phyloP scores from a whole-genome alignment of 1,284 basidiomycete genomes.

The Singerocomus inundabilis region DNA sequence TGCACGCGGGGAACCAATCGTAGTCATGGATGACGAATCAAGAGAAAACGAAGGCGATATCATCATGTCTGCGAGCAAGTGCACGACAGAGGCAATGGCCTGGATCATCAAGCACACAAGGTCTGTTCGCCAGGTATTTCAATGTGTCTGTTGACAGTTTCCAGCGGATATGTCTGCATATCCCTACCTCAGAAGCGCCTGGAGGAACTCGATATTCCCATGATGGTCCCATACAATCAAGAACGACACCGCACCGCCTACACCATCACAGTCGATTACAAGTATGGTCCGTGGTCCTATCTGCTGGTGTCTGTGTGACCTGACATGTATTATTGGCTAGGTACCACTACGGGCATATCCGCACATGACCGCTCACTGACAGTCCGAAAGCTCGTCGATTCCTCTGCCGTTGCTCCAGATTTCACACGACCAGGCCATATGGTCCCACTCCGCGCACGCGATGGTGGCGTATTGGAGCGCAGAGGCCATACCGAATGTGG shows the following conservation, averaged over 20 bases:
- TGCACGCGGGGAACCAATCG: constrained; percentile 81
- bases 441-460: constrained; percentile 86
- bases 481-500: constrained; percentile 94
- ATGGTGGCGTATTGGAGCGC: constrained; percentile 82
- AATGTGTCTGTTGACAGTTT: constrained; percentile 8
- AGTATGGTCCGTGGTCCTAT: constrained; percentile 56
- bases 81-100: constrained; percentile 96
- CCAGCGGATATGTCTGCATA: constrained; percentile 93
- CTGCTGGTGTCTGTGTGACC: background rate
- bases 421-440: constrained; percentile 95
- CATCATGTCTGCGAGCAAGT: constrained; percentile 78
- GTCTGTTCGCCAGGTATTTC: constrained; percentile 43
- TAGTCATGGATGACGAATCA: constrained; percentile 93
- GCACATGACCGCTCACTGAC: constrained; percentile 93
- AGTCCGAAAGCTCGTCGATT: constrained; percentile 75
- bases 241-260: constrained; percentile 95
- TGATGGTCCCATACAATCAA: constrained; percentile 92
- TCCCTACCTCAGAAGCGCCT: constrained; percentile 79
- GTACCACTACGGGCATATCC: constrained; percentile 94
- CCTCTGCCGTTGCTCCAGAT: constrained; percentile 57
- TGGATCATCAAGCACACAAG: constrained; percentile 98
- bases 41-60: constrained; percentile 96
- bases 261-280: constrained; percentile 96
- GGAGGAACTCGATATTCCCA: constrained; percentile 81
- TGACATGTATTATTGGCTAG: constrained; percentile 46